phyloP scores from a whole-genome alignment of 208 protist species.

The Trypanosoma avium region DNA sequence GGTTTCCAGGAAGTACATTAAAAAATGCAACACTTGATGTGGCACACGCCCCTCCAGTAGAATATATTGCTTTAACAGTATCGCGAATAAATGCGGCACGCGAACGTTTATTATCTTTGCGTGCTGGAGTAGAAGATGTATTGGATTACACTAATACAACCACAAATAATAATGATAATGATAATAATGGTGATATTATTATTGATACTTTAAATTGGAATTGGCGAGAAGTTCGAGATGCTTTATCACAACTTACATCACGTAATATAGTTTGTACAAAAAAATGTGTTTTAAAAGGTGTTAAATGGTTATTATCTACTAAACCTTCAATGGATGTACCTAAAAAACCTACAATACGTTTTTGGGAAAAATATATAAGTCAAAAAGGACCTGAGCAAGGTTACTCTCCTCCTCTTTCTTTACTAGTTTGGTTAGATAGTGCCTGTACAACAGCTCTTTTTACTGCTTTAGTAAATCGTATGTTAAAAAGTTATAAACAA shows the following conservation, averaged over 20 bases:
- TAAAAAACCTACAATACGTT: background rate
- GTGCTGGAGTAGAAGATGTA: conserved; percentile 65
- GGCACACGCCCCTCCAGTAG: conserved; percentile 37
- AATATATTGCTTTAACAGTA: conserved; percentile 47
- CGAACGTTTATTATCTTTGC: conserved; percentile 60
- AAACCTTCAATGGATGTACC: conserved; percentile 5
- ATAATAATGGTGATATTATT: background rate
- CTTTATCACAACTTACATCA: conserved; percentile 23
- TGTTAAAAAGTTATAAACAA: conserved; percentile 33
- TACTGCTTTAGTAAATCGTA: conserved; percentile 41
- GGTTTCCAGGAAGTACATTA: conserved; percentile 70
- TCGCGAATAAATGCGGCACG: conserved; percentile 48
- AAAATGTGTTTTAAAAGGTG: conserved; percentile 11
- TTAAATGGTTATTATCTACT: conserved; percentile 8
- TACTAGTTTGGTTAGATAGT: conserved; percentile 62
- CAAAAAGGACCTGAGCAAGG: conserved; percentile 46
- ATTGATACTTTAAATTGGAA: conserved; percentile 10
- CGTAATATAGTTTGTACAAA: conserved; percentile 6
- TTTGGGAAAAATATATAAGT: conserved; percentile 55
- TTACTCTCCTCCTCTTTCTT: conserved; percentile 32
- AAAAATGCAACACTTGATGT: conserved; percentile 60
- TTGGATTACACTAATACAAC: conserved; percentile 14
- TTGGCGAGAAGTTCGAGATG: conserved; percentile 29
- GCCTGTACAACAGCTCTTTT: conserved; percentile 58
- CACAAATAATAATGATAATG: conserved; percentile 1